Evolutionary conservation across 306 rosid genomes (phyloP).

Genomic region (Echinosophora koreensis): DNA sequence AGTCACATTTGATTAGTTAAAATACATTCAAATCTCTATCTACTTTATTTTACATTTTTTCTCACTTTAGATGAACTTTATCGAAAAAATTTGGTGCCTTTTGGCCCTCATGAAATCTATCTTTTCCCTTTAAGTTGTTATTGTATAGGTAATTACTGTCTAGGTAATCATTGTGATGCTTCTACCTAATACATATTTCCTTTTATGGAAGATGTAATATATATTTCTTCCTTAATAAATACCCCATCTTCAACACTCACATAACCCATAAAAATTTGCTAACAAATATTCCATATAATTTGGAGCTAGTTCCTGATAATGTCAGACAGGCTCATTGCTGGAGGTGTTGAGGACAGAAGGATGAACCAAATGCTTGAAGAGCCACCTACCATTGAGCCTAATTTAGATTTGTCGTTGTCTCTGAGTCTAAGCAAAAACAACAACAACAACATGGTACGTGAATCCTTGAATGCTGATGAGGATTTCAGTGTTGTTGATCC

Average conservation of each 20-base stretch:
- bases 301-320: background rate
- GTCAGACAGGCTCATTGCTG: background rate
- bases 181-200: background rate
- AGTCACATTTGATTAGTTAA: no score
- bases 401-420: background rate
- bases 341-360: background rate
- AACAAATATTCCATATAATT: background rate
- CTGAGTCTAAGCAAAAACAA: background rate
- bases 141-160: no score
- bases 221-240: background rate
- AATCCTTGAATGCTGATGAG: background rate
- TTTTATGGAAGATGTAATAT: background rate
- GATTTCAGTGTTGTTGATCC: background rate
- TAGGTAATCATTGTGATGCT: no score
- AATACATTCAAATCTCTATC: no score
- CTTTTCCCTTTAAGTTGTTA: no score
- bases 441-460: background rate
- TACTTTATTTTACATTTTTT: no score
- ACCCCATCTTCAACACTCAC: background rate
- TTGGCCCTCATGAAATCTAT: no score
- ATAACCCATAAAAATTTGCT: no score
- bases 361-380: background rate
- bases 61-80: no score
- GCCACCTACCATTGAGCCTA: background rate
- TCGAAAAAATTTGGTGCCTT: no score